These are phyloP conservation scores for Hamamelis virginiana DNA, from an alignment of 164 flowering plant genomes.

Conservation along the genomic window DNA sequence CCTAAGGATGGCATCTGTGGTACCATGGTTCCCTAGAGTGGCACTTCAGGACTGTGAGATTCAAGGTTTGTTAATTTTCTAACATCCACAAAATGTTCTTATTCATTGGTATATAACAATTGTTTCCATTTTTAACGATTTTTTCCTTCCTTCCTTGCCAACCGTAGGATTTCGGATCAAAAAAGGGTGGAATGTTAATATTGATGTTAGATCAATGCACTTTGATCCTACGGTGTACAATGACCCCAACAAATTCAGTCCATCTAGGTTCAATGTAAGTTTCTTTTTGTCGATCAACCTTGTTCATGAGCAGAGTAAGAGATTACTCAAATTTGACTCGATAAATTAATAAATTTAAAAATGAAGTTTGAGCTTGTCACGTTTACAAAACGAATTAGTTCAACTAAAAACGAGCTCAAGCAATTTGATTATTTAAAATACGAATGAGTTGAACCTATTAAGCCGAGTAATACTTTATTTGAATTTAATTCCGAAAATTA, in stretches of 20 bases:
- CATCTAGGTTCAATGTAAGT: slow-evolving; percentile 60
- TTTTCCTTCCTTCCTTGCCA: background rate
- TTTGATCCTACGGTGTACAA: slow-evolving; percentile 43
- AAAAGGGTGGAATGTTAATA: slow-evolving; percentile 64
- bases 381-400: too few species aligned
- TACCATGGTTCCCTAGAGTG: slow-evolving; percentile 73
- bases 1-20: slow-evolving; percentile 58
- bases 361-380: too few species aligned
- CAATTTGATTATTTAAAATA: too few species aligned
- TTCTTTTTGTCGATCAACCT: background rate
- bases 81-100: background rate
- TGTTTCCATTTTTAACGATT: background rate
- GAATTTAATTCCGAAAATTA: too few species aligned
- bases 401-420: too few species aligned
- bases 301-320: too few species aligned
- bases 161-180: slow-evolving; percentile 45
- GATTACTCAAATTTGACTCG: too few species aligned
- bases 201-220: slow-evolving; percentile 61
- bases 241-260: slow-evolving; percentile 51
- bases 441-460: too few species aligned
- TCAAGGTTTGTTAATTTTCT: slow-evolving; percentile 39
- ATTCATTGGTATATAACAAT: background rate
- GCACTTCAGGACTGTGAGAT: slow-evolving; percentile 53
- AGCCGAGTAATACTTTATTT: too few species aligned
- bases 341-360: too few species aligned